Evolutionary conservation across 345 rosid species (phyloP), one percentile per base, ranked within the genome.

Genomic region (Eucalyptus fibrosa): DNA sequence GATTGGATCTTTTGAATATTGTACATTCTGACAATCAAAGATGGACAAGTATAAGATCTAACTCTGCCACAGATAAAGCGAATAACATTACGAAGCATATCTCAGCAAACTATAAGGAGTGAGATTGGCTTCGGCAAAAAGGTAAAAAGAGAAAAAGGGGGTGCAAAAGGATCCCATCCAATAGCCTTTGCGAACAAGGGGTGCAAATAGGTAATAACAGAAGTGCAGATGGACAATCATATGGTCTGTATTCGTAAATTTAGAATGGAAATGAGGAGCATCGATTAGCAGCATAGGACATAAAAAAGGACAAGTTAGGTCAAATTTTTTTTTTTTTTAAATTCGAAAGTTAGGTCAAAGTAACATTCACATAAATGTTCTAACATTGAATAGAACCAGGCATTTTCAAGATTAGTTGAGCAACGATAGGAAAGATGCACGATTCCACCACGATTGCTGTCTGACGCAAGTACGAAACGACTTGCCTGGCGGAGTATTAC

Each of bases 401-500:
- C 56, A 45, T 28, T 37, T n/a, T 69, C 30, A 30, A 59, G 45
- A 34, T 37, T 72, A 72, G 44, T 37, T 37, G 44, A 34, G 82
- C 26, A 37, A 72, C 12, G 45, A 34, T 9, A 37, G 82, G 45
- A 72, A 7, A 23, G 44, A 34, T 37, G 82, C 82, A 72, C 5
- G 82, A 72, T 37, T 72, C 82, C 45, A 72, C 7, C 24, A 34
- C 44, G 19, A 72, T 19, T 37, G 53, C 47, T 88, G 26, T 60
- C 55, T 11, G 40, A 89, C 9, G n/a, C 13, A 86, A 87, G 87
- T 47, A 49, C 44, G 55, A 40, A 89, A 80, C 47, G 7, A 40
- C 55, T 86, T 82, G 91, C 97, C 92, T 94, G 94, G 50, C 94
- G 95, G 86, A 97, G 90, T 87, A 96, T 94, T 23, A 92, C 87